A percentile compares a stretch with the other conserved stretches of the same genome.
Conservation (phyloP, 345 rosid genomes). For the Moricandia moricandioides region DNA sequence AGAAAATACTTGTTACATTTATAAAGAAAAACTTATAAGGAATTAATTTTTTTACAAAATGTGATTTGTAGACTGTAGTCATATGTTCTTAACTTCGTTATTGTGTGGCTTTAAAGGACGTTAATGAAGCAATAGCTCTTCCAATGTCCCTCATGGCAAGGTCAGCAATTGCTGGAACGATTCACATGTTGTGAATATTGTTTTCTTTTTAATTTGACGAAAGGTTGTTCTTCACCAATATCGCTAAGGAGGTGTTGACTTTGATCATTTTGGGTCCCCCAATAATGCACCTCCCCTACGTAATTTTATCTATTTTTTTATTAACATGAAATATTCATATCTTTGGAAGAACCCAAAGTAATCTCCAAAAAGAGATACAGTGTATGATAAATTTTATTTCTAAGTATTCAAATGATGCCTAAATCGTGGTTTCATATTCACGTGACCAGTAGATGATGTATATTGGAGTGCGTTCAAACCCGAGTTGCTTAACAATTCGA, state of each 20-base stretch:
- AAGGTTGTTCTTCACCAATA: not conserved
- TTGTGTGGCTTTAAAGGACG: constrained; percentile 20
- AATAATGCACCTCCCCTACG: constrained; percentile 33
- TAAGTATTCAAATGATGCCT: too few relatives aligned
- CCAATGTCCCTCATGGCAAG: constrained; percentile 25
- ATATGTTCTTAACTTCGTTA: not conserved
- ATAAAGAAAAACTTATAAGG: not conserved
- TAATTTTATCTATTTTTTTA: not conserved
- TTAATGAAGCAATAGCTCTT: constrained; percentile 29
- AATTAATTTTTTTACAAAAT: too few relatives aligned
- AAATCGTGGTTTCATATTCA: too few relatives aligned
- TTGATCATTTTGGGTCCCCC: constrained; percentile 22
- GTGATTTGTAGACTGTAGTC: not conserved
- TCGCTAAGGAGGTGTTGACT: constrained; percentile 28
- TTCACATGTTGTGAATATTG: constrained; percentile 27
- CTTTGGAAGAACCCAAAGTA: too few relatives aligned
- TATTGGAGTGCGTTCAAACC: too few relatives aligned
- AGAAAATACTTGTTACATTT: not conserved
- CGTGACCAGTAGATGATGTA: too few relatives aligned
- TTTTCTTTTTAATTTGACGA: not conserved
- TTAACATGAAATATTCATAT: too few relatives aligned
- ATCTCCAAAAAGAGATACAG: too few relatives aligned
- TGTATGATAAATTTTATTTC: too few relatives aligned
- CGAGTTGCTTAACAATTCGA: too few relatives aligned
- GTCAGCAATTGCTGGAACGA: constrained; percentile 36